Evolutionary conservation across 805 yeast species (phyloP), one percentile per base, ranked within the genome.

Genomic region (Candida verbasci): DNA sequence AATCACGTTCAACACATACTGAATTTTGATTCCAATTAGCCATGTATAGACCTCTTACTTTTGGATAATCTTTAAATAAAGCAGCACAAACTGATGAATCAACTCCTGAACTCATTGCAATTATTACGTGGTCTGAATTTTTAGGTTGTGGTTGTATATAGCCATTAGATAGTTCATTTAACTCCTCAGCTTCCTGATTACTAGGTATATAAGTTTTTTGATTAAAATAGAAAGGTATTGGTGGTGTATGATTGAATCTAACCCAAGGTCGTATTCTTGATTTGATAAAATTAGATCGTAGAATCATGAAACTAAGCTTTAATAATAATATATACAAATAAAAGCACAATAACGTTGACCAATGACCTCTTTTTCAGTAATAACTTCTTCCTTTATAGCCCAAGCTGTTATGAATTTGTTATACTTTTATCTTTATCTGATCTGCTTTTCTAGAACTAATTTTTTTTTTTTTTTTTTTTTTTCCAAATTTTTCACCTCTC

Each of bases 41-140:
- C 97, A 93, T 93, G 59, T 85, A 91, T 1, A 93, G 70, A 0
- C 97, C 98, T 30, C 70, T 59, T 2, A 85, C 93, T 31, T 83
- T 76, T 3, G 64, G 62, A 46, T 71, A 76, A 23, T 62, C 53
- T 6, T 86, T 65, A 46, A 70, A 79, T 42, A 85, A 38, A 0
- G 84, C 78, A 0, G 97, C 97, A 3, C 84, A 76, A 1, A 89
- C 87, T 1, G 96, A 82, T 0, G 97, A 89, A 58, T 93, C 98
- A 1, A 93, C 97, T 0, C 98, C 98, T 0, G 95, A 85, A 1
- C 96, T 86, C 96, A 93, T 86, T 6, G 97, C 96, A 4, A 93
- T 77, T 15, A 84, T 62, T 16, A 91, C 74, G 37, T 72, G 76
- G 48, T 86, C 95, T 22, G 68, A 55, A 8, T 44, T 45, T 0